phyloP scores from a whole-genome alignment of 1,284 basidiomycete species.

The Ustilago curta region DNA sequence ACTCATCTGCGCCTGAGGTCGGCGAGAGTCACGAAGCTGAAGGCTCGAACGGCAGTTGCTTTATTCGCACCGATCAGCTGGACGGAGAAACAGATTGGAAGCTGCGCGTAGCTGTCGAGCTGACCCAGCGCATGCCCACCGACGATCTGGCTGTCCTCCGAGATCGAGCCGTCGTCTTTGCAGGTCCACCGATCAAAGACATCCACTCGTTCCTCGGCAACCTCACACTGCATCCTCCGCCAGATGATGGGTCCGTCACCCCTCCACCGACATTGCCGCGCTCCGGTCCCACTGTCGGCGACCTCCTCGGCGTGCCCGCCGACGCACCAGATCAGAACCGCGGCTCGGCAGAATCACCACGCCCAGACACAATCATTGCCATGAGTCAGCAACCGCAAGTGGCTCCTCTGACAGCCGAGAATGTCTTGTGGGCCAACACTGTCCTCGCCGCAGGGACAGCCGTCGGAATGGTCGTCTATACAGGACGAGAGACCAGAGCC shows the following conservation, averaged over 20 bases:
- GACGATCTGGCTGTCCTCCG: conserved; percentile 76
- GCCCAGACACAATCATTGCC: conserved; percentile 69
- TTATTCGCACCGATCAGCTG: conserved; percentile 96
- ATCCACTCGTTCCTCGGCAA: conserved; percentile 96
- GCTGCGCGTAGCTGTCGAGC: conserved; percentile 85
- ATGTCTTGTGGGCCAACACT: conserved; percentile 96
- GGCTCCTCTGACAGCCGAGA: conserved; percentile 79
- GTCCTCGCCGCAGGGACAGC: conserved; percentile 95
- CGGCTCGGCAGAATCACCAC: conserved; percentile 30
- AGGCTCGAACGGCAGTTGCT: conserved; percentile 91
- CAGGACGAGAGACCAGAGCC: conserved; percentile 91
- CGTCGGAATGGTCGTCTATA: conserved; percentile 92
- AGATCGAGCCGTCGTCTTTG: conserved; percentile 71
- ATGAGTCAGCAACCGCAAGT: conserved; percentile 62
- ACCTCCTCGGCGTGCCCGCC: conserved; percentile 27
- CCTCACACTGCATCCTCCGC: conserved; percentile 78
- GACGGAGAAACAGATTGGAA: conserved; percentile 99
- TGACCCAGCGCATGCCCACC: conserved; percentile 81
- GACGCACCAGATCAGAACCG: conserved; percentile 30
- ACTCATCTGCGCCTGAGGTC: neutral
- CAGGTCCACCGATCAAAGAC: conserved; percentile 94
- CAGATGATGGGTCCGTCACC: conserved; percentile 27
- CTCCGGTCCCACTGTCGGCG: conserved; percentile 70
- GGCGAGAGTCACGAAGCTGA: conserved; percentile 11
- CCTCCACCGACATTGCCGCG: conserved; percentile 26